Evolutionary conservation across 768 basidiomycete genomes (phyloP), one percentile per base, ranked within the genome.

Genomic region (Rhizopogon vulgaris): DNA sequence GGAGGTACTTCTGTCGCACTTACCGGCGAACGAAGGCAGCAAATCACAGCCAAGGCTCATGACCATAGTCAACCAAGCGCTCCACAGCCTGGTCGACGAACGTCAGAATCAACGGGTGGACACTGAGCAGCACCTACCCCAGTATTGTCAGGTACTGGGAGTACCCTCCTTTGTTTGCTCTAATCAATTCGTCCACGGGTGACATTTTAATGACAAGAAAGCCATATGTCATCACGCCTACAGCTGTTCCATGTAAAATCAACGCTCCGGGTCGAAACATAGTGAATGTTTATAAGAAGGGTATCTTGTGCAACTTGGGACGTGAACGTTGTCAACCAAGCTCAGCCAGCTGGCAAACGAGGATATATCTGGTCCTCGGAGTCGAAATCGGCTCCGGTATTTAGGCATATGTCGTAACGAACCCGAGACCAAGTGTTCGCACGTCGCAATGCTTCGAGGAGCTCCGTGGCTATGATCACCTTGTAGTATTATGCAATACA

Each of bases 111-210:
- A 6, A 38, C 40, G 12, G 2, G 32, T 28, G 22, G n/a, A 6
- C 6, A 17, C 45, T 9, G 22, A 22, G 2, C 22, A 41, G 5
- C 17, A 61, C 76, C 17, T 54, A 83, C 88, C 86, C 87, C 66
- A 88, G 82, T 57, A 90, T 86, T 0, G 90, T 93, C 49, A 92
- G 69, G 60, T 79, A 92, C 63, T 84, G 83, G 41, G 75, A 77
- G 57, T 82, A 80, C 0, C 87, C 87, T 2, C 85, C 85, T 56
- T 77, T 78, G 57, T 79, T 79, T 3, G 57, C 49, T 12, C 22
- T 38, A 1, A 83, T 74, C 54, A 65, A 70, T 1, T 53, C 51
- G 48, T 65, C 60, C 3, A 71, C 52, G 17, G 55, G 50, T 14
- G 51, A 34, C 1, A 28, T 24, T 14, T 25, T 30, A 14, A 71